Base-by-base conservation (phyloP, 192 early-diverging fungal species). In the Powellomyces hirtus region DNA sequence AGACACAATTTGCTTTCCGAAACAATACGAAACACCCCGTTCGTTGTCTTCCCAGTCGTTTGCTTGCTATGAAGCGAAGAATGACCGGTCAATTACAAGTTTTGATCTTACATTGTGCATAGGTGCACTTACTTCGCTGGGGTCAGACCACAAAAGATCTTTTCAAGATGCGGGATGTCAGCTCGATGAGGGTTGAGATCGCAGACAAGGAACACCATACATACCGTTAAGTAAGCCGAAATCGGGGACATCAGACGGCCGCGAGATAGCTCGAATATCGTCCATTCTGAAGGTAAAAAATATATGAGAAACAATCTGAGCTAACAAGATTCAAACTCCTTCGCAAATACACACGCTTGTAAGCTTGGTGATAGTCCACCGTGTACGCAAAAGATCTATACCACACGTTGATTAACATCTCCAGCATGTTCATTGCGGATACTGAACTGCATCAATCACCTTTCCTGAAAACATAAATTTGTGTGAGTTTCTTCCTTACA, bases 301-400 rank as follows among this genome's bases (percentile, higher is more conserved):
- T 3, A 49, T 24, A 24, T 49, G 46, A 6, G 46, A 49, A 6
- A 49, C 46, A 49, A 49, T n/a, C n/a, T n/a, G n/a, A n/a, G n/a
- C n/a, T n/a, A n/a, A n/a, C n/a, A n/a, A 49, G 18, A 31, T 24
- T 56, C 53, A 4, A 36, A 66, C 77, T 75, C n/a, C n/a, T n/a
- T n/a, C n/a, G n/a, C n/a, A n/a, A n/a, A n/a, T n/a, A n/a, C n/a
- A n/a, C 61, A 82, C 78, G 72, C 64, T 40, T 80, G 62, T 57
- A 84, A 61, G 46, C 73, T 81, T 13, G 82, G 95, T 38, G 94
- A 95, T 38, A 97, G 79, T 0, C 95, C 95, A 33, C 94, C 95
- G 75, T 97, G 95, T 18, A 97, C 91, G 71, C 94, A 97, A 70
- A 94, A 97, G 66, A 97, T 97, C n/a, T n/a, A n/a, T n/a, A n/a